Conservation (phyloP, 768 basidiomycete species). For the Pleurotus giganteus region DNA sequence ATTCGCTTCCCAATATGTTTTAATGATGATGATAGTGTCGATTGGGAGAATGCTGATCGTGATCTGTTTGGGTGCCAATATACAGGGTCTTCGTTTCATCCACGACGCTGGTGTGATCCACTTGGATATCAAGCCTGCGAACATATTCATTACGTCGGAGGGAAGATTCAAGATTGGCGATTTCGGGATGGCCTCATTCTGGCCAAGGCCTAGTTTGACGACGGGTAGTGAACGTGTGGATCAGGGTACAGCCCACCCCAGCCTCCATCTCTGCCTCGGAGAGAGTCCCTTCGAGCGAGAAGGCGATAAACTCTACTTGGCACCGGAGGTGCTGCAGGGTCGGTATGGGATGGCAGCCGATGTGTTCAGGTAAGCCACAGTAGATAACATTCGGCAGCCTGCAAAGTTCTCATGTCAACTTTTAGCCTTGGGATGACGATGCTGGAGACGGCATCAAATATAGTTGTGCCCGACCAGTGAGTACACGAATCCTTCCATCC, state of each 20-base stretch:
- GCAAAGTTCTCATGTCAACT: conserved; percentile 40
- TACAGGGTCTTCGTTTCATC: conserved; percentile 83
- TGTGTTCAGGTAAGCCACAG: conserved; percentile 83
- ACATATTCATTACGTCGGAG: conserved; percentile 85
- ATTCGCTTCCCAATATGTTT: conserved; percentile 23
- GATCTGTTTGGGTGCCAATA: conserved; percentile 12
- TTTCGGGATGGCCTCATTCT: conserved; percentile 97
- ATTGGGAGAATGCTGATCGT: conserved; percentile 22
- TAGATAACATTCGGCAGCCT: conserved; percentile 28
- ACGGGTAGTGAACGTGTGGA: background rate
- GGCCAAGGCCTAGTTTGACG: conserved; percentile 59
- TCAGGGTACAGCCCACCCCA: background rate
- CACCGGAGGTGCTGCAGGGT: conserved; percentile 92
- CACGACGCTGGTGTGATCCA: conserved; percentile 89
- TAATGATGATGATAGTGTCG: conserved; percentile 29
- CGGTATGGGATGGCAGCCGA: conserved; percentile 92
- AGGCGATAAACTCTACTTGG: conserved; percentile 96
- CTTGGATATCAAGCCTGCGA: conserved; percentile 96
- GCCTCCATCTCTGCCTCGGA: conserved; percentile 23
- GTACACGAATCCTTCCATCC: conserved; percentile 30
- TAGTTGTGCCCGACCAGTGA: conserved; percentile 95
- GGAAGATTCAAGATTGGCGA: conserved; percentile 97
- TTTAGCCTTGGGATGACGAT: conserved; percentile 91
- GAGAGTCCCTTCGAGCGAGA: conserved; percentile 81
- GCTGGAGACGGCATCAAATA: conserved; percentile 93